phyloP scores from a whole-genome alignment of 2,329 filamentous ascomycete genomes.

The Pseudogymnoascus sp. region DNA sequence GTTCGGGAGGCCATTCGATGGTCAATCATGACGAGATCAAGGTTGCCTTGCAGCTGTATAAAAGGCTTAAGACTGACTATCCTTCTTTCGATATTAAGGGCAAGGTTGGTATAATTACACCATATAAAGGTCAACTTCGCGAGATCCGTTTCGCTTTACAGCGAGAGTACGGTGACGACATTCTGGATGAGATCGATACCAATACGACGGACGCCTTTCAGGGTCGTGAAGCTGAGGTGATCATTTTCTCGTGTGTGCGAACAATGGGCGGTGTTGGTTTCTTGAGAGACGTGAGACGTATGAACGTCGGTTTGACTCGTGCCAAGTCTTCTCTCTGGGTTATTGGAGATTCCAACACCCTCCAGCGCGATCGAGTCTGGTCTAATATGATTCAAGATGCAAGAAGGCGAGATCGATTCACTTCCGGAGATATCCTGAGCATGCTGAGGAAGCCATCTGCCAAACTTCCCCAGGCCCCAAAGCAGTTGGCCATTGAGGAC shows the following conservation, averaged over 20 bases:
- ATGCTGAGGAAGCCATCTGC: constrained; percentile 41
- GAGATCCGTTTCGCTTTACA: constrained; percentile 71
- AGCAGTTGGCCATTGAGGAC: background rate
- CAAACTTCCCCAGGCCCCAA: background rate
- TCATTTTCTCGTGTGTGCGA: constrained; percentile 97
- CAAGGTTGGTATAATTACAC: constrained; percentile 95
- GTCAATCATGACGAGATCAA: constrained; percentile 83
- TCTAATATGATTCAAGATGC: constrained; percentile 77
- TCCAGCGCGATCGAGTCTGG: constrained; percentile 88
- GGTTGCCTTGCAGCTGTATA: constrained; percentile 77
- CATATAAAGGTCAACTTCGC: constrained; percentile 87
- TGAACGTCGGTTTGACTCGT: constrained; percentile 97
- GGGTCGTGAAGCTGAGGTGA: constrained; percentile 91
- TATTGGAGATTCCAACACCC: constrained; percentile 79
- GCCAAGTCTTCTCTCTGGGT: constrained; percentile 97
- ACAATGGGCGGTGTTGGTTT: constrained; percentile 95
- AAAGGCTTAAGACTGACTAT: constrained; percentile 68
- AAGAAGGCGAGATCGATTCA: constrained; percentile 65
- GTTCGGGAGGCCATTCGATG: constrained; percentile 77
- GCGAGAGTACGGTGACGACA: constrained; percentile 61
- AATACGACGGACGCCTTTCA: constrained; percentile 99
- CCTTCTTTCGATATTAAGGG: constrained; percentile 58
- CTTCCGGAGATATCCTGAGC: constrained; percentile 51
- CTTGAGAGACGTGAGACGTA: constrained; percentile 94
- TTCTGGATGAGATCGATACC: constrained; percentile 81